Base-by-base conservation (phyloP, 768 basidiomycete genomes). In the Crepidotus variabilis region DNA sequence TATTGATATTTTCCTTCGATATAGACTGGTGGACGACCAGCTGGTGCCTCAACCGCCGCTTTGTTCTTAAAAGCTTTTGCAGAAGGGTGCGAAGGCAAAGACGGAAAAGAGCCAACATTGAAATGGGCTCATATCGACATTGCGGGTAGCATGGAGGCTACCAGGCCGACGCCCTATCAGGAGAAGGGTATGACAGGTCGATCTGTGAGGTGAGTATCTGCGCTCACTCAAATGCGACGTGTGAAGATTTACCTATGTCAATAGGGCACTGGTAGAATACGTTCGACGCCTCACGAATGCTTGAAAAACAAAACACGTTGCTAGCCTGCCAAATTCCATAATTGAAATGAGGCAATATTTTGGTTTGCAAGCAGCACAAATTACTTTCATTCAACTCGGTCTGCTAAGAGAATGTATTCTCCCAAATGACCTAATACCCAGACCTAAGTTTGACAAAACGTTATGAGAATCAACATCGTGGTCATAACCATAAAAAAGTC, bases 111-210 rank as follows among this genome's bases (percentile, higher is more conserved):
- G 24, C 75, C 82, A 5, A 68, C 72, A 11, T 71, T 92, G 61
- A 82, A 84, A 58, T 95, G 92, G 91, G 93, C 92, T 0, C 93
- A 94, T 69, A 71, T 94, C 45, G 93, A 95, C 64, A 93, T 93
- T 56, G 91, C 84, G 10, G 86, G 88, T 13, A 71, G 80, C 16
- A 90, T 90, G 88, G 88, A 91, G 71, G 79, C 78, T 21, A 81
- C 80, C 21, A 68, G 83, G 54, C 66, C 82, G 11, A 75, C 72
- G 0, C 78, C 80, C 1, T 92, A 92, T 71, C 80, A 84, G 65
- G 84, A 84, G 65, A 83, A 78, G 60, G 90, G 89, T 2, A 86
- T 92, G 88, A 88, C 88, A 11, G 90, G 90, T 6, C 81, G 90
- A 36, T 87, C 89, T 34, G 86, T 88, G 59, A 76, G 90, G 88